Evolutionary conservation across 257 asterid genomes (phyloP).

Genomic region (Solanum sitiens): DNA sequence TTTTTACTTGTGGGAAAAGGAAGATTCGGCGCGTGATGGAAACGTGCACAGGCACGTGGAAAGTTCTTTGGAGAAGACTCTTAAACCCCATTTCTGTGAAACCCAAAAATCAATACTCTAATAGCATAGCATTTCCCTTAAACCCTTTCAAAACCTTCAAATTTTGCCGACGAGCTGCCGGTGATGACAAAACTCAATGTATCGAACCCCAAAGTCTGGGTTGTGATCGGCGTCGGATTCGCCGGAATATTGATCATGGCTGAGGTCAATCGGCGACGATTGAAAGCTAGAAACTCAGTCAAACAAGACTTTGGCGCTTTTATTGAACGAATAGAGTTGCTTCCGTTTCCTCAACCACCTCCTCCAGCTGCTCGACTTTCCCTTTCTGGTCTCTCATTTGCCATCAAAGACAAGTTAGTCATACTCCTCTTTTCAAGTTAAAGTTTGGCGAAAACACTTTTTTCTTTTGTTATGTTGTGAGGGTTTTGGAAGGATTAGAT

Average conservation of each 20-base stretch:
- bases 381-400: constrained; percentile 68
- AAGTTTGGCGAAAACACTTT: not conserved
- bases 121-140: not conserved
- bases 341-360: constrained; percentile 82
- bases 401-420: constrained; percentile 71
- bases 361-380: constrained; percentile 88
- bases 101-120: not conserved
- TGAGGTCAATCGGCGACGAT: constrained; percentile 75
- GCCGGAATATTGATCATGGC: constrained; percentile 80
- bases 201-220: constrained; percentile 68
- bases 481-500: not conserved
- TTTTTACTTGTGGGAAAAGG: not conserved
- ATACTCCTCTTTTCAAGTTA: not conserved
- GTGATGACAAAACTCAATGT: constrained; percentile 47
- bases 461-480: not conserved
- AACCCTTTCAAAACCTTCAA: constrained; percentile 16
- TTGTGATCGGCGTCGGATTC: constrained; percentile 74
- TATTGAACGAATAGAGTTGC: constrained; percentile 54
- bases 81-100: not conserved
- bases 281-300: constrained; percentile 22
- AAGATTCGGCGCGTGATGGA: not conserved
- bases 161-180: constrained; percentile 5
- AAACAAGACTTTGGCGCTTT: constrained; percentile 86
- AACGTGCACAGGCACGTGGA: not conserved
- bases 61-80: not conserved